phyloP scores from a whole-genome alignment of 2,329 filamentous ascomycete genomes.

The Epichloe hybrida region DNA sequence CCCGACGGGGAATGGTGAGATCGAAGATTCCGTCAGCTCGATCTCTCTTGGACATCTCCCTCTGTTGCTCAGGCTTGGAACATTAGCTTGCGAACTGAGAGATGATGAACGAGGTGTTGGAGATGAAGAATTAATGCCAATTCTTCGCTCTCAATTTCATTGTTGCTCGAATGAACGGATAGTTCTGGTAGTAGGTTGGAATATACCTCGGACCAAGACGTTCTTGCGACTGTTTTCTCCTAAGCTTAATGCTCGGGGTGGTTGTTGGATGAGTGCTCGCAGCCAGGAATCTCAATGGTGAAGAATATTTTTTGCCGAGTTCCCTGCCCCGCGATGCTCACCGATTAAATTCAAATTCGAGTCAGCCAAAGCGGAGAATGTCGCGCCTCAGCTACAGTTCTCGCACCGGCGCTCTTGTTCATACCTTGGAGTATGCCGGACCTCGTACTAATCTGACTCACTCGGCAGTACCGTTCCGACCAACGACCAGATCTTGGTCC shows the following conservation, averaged over 20 bases:
- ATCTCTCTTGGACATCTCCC: slow-evolving; percentile 55
- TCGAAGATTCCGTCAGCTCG: slow-evolving; percentile 53
- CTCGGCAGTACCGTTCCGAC: slow-evolving; percentile 70
- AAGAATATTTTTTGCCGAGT: slow-evolving; percentile 1
- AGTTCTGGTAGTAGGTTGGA: slow-evolving; percentile 11
- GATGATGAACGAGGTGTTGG: slow-evolving; percentile 60
- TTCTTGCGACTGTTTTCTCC: slow-evolving; percentile 23
- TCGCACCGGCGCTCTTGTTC: slow-evolving; percentile 65
- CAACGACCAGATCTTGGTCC: slow-evolving; percentile 89
- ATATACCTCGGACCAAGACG: slow-evolving; percentile 11
- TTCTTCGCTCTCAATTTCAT: slow-evolving; percentile 65
- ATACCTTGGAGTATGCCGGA: slow-evolving; percentile 48
- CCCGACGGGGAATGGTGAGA: slow-evolving; percentile 4
- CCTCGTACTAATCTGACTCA: slow-evolving; percentile 65
- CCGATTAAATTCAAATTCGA: slow-evolving; percentile 71
- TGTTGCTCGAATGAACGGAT: slow-evolving; percentile 34
- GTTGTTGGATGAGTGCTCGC: slow-evolving; percentile 59
- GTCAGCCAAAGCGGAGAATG: slow-evolving; percentile 84
- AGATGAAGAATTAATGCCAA: slow-evolving; percentile 44
- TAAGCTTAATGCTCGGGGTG: slow-evolving; percentile 39
- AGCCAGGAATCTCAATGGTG: not conserved
- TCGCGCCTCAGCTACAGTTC: slow-evolving; percentile 85
- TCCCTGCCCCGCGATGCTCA: slow-evolving; percentile 34
- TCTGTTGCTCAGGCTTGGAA: slow-evolving; percentile 34
- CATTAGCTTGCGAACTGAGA: slow-evolving; percentile 38